Conservation (phyloP, 2,329 filamentous ascomycete genomes). For the Metarhizium humberi region DNA sequence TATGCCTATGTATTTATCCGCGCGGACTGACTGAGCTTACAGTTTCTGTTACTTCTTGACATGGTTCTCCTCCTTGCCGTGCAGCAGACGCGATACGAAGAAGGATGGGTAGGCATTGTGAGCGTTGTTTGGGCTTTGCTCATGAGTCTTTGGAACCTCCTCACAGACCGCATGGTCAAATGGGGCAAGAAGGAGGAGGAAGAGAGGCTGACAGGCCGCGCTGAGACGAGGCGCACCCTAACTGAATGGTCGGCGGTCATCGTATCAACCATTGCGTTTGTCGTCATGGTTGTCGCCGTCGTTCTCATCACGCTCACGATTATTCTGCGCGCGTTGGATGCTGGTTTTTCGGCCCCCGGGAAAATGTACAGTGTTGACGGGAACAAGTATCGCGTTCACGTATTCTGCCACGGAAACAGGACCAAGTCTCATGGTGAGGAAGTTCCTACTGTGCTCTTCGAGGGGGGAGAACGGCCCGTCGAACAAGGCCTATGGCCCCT, state of each 20-base stretch:
- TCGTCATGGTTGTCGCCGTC: constrained; percentile 56
- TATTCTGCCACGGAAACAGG: constrained; percentile 70
- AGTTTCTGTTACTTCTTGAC: constrained; percentile 43
- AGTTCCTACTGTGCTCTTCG: constrained; percentile 74
- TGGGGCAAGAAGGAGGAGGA: constrained; percentile 94
- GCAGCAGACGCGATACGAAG: constrained; percentile 65
- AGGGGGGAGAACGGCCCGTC: constrained; percentile 71
- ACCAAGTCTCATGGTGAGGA: constrained; percentile 41
- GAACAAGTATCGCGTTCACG: constrained; percentile 76
- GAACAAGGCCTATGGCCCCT: constrained; percentile 74
- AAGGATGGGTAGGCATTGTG: constrained; percentile 83
- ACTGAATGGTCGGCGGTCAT: constrained; percentile 79
- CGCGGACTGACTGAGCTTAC: constrained; percentile 1
- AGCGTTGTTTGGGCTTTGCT: constrained; percentile 75
- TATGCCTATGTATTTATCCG: constrained; percentile 32
- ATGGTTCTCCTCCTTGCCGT: constrained; percentile 74
- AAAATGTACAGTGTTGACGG: constrained; percentile 72
- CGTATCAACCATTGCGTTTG: constrained; percentile 61
- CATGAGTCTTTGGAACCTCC: constrained; percentile 69
- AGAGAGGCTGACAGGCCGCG: constrained; percentile 78
- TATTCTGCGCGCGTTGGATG: constrained; percentile 70
- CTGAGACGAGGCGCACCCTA: constrained; percentile 74
- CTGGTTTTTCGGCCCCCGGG: constrained; percentile 64
- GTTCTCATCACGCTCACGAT: constrained; percentile 73
- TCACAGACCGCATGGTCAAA: constrained; percentile 72